These are phyloP conservation scores for Botryotinia convoluta DNA, from an alignment of 2,329 filamentous ascomycete genomes.

Conservation along the genomic window DNA sequence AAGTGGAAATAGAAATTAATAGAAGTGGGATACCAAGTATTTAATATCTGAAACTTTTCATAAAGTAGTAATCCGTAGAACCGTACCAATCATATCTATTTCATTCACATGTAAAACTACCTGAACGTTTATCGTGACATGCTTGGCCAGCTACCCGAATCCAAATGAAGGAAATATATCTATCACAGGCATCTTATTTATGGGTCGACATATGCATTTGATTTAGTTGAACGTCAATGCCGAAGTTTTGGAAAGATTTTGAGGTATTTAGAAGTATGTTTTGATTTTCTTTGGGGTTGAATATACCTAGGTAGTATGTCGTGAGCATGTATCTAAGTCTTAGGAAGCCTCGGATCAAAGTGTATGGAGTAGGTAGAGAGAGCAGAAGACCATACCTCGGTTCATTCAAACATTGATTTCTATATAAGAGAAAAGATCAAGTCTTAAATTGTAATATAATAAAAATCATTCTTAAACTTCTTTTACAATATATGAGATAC, in stretches of 20 bases:
- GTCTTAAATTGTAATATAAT: not conserved
- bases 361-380: not conserved
- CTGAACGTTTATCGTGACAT: not conserved
- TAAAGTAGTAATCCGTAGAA: not conserved
- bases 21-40: not conserved
- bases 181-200: not conserved
- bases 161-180: not conserved
- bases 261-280: not conserved
- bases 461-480: not conserved
- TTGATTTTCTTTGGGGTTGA: not conserved
- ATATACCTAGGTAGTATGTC: not conserved
- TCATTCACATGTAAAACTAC: not conserved
- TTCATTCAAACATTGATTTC: not conserved
- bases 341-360: not conserved
- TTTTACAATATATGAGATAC: not conserved
- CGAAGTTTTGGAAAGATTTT: not conserved
- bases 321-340: not conserved
- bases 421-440: not conserved
- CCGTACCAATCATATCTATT: conserved; percentile 8
- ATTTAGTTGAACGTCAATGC: not conserved
- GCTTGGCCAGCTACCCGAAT: not conserved
- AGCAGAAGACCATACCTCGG: not conserved
- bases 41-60: not conserved
- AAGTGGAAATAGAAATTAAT: not conserved
- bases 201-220: not conserved